These are phyloP conservation scores for Trifolium repens DNA, from an alignment of 306 rosid species.

Conservation along the genomic window DNA sequence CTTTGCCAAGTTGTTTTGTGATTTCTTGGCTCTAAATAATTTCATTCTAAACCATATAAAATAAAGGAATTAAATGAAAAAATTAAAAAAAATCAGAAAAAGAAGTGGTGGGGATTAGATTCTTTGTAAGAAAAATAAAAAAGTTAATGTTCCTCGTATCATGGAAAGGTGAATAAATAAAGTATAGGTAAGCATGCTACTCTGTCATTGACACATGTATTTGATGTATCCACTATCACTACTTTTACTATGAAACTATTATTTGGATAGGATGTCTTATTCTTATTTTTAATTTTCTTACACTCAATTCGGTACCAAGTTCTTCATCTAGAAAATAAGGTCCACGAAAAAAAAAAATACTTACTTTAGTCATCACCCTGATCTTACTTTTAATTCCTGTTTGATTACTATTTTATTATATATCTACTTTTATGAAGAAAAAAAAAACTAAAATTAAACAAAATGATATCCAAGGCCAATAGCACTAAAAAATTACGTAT, in stretches of 20 bases:
- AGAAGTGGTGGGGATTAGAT: constrained; percentile 65
- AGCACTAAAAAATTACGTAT: no score
- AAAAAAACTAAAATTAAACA: not conserved
- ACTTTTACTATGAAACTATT: constrained; percentile 42
- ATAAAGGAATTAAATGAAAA: constrained; percentile 11
- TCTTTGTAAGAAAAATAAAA: constrained; percentile 54
- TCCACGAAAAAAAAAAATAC: constrained; percentile 44
- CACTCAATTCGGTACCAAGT: constrained; percentile 45
- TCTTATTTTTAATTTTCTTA: constrained; percentile 44
- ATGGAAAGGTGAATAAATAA: constrained; percentile 51
- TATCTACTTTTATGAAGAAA: constrained; percentile 1
- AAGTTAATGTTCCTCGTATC: constrained; percentile 64
- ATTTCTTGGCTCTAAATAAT: constrained; percentile 45
- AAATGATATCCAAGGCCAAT: no score
- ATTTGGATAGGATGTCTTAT: constrained; percentile 53
- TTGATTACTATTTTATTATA: constrained; percentile 33
- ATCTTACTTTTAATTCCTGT: constrained; percentile 40
- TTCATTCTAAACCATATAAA: constrained; percentile 38
- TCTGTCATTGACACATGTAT: constrained; percentile 62
- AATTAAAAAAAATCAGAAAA: constrained; percentile 26
- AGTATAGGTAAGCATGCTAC: constrained; percentile 50
- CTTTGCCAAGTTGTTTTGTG: constrained; percentile 41
- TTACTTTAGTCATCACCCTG: constrained; percentile 31
- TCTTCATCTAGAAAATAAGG: constrained; percentile 52
- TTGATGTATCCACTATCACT: constrained; percentile 49